phyloP scores from a whole-genome alignment of 2,329 filamentous ascomycete species.

The Fusarium denticulatum region DNA sequence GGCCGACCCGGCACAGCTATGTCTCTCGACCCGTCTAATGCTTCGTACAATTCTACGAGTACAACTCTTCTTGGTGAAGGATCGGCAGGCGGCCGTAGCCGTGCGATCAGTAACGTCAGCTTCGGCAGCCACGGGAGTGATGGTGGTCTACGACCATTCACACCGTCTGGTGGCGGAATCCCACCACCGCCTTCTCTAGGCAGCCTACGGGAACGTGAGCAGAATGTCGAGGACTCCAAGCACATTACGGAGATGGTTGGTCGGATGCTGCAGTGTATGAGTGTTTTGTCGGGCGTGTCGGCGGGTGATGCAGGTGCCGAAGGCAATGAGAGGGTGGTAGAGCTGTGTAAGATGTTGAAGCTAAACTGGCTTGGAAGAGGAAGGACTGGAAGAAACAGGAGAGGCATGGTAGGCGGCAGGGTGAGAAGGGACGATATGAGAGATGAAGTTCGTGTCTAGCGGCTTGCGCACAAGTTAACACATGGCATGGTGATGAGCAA shows the following conservation, averaged over 20 bases:
- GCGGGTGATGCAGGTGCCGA: slow-evolving; percentile 70
- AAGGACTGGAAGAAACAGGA: slow-evolving; percentile 85
- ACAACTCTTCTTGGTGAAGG: slow-evolving; percentile 81
- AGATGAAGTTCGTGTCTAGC: slow-evolving; percentile 52
- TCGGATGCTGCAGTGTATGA: slow-evolving; percentile 95
- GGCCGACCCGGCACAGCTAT: slow-evolving; percentile 77
- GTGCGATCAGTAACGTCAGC: slow-evolving; percentile 87
- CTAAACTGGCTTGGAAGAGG: slow-evolving; percentile 96
- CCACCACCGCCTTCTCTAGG: slow-evolving; percentile 45
- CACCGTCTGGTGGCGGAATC: slow-evolving; percentile 51
- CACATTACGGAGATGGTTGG: slow-evolving; percentile 94
- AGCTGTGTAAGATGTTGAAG: slow-evolving; percentile 87
- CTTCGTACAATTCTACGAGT: slow-evolving; percentile 81
- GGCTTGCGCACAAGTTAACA: neutral
- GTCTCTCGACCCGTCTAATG: slow-evolving; percentile 77
- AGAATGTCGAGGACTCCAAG: slow-evolving; percentile 74
- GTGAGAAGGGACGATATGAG: slow-evolving; percentile 58
- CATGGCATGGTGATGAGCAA: neutral
- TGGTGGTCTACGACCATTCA: slow-evolving; percentile 61
- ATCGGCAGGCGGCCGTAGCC: slow-evolving; percentile 69
- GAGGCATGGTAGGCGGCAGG: slow-evolving; percentile 83
- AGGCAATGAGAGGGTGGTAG: slow-evolving; percentile 80
- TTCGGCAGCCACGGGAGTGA: slow-evolving; percentile 65
- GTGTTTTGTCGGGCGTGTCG: slow-evolving; percentile 75
- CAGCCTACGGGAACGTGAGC: slow-evolving; percentile 65